A percentile compares a stretch with the other conserved stretches of the same genome.
These are phyloP conservation scores for Sarocladiaceae sp. DNA, from an alignment of 2,329 filamentous ascomycete genomes.

Conservation along the genomic window DNA sequence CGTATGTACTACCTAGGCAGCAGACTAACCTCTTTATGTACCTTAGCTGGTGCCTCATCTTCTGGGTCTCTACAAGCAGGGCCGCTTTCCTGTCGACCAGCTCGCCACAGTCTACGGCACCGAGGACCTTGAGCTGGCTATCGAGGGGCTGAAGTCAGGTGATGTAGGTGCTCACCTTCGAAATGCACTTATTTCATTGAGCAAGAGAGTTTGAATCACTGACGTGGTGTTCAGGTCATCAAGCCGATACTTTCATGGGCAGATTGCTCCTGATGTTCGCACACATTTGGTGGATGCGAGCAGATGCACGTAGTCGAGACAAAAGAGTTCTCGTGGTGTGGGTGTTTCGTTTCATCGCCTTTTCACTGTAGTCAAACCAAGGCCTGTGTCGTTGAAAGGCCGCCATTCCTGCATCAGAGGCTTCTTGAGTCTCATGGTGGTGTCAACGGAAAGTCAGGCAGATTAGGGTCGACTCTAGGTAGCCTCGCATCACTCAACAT, in stretches of 20 bases:
- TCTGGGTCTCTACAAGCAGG: background rate
- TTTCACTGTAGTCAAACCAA: too few relatives aligned
- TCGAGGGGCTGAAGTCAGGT: slow-evolving; percentile 2
- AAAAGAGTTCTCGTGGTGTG: too few relatives aligned
- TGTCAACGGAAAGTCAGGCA: too few relatives aligned
- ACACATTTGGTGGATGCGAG: too few relatives aligned
- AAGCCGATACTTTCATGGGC: slow-evolving; percentile 9
- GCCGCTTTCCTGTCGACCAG: slow-evolving; percentile 8
- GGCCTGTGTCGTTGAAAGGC: too few relatives aligned
- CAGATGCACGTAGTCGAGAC: too few relatives aligned
- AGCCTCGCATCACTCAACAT: too few relatives aligned
- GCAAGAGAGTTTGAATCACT: background rate
- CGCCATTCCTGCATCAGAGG: too few relatives aligned
- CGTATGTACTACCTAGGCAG: background rate
- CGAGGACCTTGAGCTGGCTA: background rate
- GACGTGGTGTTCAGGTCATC: slow-evolving; percentile 1
- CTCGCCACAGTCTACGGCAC: slow-evolving; percentile 2
- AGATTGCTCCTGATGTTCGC: too few relatives aligned
- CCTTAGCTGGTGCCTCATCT: slow-evolving; percentile 2
- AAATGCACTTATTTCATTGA: background rate
- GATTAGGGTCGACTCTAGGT: too few relatives aligned
- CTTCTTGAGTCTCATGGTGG: too few relatives aligned
- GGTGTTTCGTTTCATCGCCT: too few relatives aligned
- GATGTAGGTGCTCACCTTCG: background rate
- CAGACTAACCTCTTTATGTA: background rate